phyloP scores from a whole-genome alignment of 768 basidiomycete species.

The Psilocybe subaeruginosa region DNA sequence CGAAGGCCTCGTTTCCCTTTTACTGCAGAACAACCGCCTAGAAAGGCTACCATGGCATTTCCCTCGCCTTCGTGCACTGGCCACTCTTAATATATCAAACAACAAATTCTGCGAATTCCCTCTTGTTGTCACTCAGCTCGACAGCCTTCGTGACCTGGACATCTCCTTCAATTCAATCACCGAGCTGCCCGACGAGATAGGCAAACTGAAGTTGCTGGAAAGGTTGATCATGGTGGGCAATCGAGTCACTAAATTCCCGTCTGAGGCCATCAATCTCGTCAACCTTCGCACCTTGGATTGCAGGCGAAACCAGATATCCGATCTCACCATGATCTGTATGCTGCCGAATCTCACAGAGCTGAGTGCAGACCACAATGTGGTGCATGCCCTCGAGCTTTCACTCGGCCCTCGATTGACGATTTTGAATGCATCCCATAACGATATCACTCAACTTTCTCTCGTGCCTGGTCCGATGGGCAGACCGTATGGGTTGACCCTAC shows the following conservation, averaged over 20 bases:
- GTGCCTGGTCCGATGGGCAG: conserved; percentile 45
- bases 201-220: conserved; percentile 67
- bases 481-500: conserved; percentile 52
- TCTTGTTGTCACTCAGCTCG: conserved; percentile 70
- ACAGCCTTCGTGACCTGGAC: conserved; percentile 81
- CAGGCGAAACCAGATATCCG: conserved; percentile 79
- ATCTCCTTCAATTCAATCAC: conserved; percentile 92
- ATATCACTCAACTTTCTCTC: conserved; percentile 79
- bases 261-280: conserved; percentile 54
- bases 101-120: conserved; percentile 89
- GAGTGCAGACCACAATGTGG: conserved; percentile 80
- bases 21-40: conserved; percentile 90
- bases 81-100: conserved; percentile 90
- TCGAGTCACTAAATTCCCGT: conserved; percentile 71
- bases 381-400: conserved; percentile 80
- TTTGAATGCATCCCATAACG: conserved; percentile 85
- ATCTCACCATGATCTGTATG: conserved; percentile 68
- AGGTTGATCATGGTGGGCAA: conserved; percentile 87
- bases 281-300: conserved; percentile 79
- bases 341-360: conserved; percentile 72
- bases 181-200: conserved; percentile 81
- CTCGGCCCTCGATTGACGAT: conserved; percentile 66
- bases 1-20: conserved; percentile 65
- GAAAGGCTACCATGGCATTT: conserved; percentile 88
- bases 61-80: conserved; percentile 68